These are phyloP conservation scores for Forsythia viridissima DNA, from an alignment of 257 asterid genomes.

Conservation along the genomic window DNA sequence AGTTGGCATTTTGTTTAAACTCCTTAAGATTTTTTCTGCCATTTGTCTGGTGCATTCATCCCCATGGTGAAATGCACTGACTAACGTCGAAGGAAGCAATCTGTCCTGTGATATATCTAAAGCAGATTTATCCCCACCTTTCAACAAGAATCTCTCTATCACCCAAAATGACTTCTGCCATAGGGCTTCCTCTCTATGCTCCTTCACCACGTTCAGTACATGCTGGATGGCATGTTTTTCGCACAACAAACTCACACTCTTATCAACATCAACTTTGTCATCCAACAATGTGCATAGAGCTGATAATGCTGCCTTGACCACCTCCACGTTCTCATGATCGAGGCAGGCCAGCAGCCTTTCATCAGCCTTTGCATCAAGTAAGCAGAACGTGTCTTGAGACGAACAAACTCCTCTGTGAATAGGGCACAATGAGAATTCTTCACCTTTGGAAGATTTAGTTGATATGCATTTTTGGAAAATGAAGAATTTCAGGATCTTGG, in stretches of 20 bases:
- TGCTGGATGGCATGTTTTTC: constrained; percentile 50
- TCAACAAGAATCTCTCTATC: constrained; percentile 65
- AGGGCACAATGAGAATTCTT: constrained; percentile 47
- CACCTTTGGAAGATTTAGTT: constrained; percentile 30
- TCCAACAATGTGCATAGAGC: constrained; percentile 76
- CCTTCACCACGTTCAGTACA: constrained; percentile 60
- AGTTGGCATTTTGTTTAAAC: constrained; percentile 65
- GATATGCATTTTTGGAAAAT: constrained; percentile 46
- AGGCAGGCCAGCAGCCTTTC: constrained; percentile 61
- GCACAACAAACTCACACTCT: constrained; percentile 51
- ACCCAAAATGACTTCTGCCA: constrained; percentile 76
- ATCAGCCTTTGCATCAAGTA: constrained; percentile 66
- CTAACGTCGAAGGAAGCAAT: constrained; percentile 55
- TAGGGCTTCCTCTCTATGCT: constrained; percentile 57
- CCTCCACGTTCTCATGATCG: constrained; percentile 70
- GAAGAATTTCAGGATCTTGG: constrained; percentile 39
- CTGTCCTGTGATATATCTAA: constrained; percentile 63
- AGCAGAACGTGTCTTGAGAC: constrained; percentile 67
- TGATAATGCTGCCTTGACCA: constrained; percentile 68
- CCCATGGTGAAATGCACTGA: constrained; percentile 70
- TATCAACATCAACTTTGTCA: constrained; percentile 60
- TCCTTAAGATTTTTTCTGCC: constrained; percentile 78
- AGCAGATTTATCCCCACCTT: constrained; percentile 58
- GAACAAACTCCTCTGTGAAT: constrained; percentile 82
- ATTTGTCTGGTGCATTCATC: constrained; percentile 58